A percentile compares a stretch with the other conserved stretches of the same genome.
These are phyloP conservation scores for Cyclospora cayetanensis DNA, from an alignment of 169 alveolate genomes.

Conservation along the genomic window DNA sequence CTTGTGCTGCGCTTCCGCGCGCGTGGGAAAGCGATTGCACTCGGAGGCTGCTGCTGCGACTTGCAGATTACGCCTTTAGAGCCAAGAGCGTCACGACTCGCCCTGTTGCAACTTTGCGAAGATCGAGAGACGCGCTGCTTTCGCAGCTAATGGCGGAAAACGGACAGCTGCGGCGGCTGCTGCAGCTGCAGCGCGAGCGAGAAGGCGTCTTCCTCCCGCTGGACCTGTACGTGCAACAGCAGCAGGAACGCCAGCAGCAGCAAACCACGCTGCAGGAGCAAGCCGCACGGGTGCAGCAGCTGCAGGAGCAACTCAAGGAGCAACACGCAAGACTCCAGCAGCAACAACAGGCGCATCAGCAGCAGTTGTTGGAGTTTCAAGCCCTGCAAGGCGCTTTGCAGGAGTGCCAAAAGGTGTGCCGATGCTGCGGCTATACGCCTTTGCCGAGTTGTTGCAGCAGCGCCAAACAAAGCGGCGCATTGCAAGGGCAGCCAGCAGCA, in stretches of 20 bases:
- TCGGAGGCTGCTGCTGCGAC: not conserved
- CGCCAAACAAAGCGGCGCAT: not conserved
- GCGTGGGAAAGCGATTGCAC: not conserved
- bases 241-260: constrained; percentile 29
- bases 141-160: constrained; percentile 20
- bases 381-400: not conserved
- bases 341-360: not conserved
- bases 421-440: not conserved
- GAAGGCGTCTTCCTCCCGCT: constrained; percentile 56
- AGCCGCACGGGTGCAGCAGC: not conserved
- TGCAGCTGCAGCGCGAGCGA: constrained; percentile 46
- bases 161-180: constrained; percentile 59
- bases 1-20: not conserved
- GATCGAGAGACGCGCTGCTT: constrained; percentile 22
- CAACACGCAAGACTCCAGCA: not conserved
- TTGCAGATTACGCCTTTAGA: constrained; percentile 55
- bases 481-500: not conserved
- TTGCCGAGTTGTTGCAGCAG: not conserved
- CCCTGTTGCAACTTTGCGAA: constrained; percentile 47
- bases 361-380: not conserved
- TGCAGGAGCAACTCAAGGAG: not conserved
- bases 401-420: not conserved
- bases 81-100: constrained; percentile 55
- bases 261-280: constrained; percentile 16
- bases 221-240: constrained; percentile 10